Evolutionary conservation across 176 grass and related monocot genomes (phyloP).

Genomic region (Echinochloa phyllopogon): DNA sequence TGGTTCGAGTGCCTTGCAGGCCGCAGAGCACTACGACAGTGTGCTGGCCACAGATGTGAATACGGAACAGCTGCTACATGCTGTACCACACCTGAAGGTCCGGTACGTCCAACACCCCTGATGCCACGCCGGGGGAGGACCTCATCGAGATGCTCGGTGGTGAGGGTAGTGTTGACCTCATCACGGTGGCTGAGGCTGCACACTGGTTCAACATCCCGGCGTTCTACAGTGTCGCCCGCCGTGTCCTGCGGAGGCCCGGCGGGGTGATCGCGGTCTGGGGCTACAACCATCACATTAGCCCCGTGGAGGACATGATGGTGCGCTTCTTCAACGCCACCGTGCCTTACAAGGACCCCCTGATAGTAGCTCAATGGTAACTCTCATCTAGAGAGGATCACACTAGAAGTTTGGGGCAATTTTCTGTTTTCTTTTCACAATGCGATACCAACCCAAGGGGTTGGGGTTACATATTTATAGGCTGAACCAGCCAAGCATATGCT

Average conservation of each 20-base stretch:
- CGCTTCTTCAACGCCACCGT: slow-evolving; percentile 28
- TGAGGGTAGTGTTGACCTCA: slow-evolving; percentile 45
- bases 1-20: not conserved
- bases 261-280: slow-evolving; percentile 54
- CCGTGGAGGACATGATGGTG: slow-evolving; percentile 37
- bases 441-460: too few species aligned
- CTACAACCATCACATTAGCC: slow-evolving; percentile 42
- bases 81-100: slow-evolving; percentile 44
- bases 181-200: slow-evolving; percentile 42
- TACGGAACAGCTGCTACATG: slow-evolving; percentile 39
- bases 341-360: slow-evolving; percentile 44
- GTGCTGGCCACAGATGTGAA: slow-evolving; percentile 47
- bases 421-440: too few species aligned
- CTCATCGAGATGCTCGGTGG: slow-evolving; percentile 39
- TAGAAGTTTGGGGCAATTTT: too few species aligned
- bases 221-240: slow-evolving; percentile 43
- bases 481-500: too few species aligned
- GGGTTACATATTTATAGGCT: too few species aligned
- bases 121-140: not conserved
- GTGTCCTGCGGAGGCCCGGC: slow-evolving; percentile 43
- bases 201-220: slow-evolving; percentile 60
- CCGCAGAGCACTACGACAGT: slow-evolving; percentile 53
- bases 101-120: slow-evolving; percentile 51
- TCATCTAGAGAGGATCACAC: too few species aligned
- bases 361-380: too few species aligned